These are phyloP conservation scores for Cinnamomum chago DNA, from an alignment of 164 flowering plant genomes.

Conservation along the genomic window DNA sequence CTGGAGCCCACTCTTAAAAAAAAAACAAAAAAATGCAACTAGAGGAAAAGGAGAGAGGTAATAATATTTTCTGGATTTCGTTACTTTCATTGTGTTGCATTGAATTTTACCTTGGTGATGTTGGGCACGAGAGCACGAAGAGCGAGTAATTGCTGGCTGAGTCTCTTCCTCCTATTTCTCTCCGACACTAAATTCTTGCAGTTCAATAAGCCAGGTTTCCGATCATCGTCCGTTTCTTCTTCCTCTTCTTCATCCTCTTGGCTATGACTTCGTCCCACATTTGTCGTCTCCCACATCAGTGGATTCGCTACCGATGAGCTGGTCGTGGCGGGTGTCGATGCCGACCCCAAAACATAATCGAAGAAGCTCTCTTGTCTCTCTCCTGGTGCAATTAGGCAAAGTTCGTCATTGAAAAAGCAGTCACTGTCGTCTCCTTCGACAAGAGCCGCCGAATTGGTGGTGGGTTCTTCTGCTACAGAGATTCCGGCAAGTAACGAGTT, in stretches of 20 bases:
- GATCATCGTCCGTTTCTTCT: slow-evolving; percentile 7
- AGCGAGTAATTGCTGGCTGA: slow-evolving; percentile 26
- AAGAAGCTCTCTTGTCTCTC: slow-evolving; percentile 3
- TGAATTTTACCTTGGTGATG: slow-evolving; percentile 27
- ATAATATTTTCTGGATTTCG: no score
- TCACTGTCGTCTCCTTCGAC: not conserved
- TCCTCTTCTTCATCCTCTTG: slow-evolving; percentile 13
- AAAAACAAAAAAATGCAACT: no score
- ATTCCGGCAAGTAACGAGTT: not conserved
- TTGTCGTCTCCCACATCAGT: not conserved
- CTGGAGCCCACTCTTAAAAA: no score
- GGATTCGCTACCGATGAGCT: not conserved
- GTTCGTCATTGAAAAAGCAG: not conserved
- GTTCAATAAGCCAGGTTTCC: slow-evolving; percentile 10
- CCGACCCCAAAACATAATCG: not conserved
- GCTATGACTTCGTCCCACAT: not conserved
- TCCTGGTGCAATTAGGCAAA: not conserved
- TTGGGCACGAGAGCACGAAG: slow-evolving; percentile 33
- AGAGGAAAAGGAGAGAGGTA: no score
- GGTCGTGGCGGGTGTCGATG: not conserved
- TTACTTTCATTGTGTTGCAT: not conserved
- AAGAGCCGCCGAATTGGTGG: not conserved
- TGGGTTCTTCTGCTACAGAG: not conserved
- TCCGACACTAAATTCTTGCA: slow-evolving; percentile 31
- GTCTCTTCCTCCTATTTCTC: slow-evolving; percentile 31